Evolutionary conservation across 208 protist genomes (phyloP).

Genomic region (Trichomonas tenax): DNA sequence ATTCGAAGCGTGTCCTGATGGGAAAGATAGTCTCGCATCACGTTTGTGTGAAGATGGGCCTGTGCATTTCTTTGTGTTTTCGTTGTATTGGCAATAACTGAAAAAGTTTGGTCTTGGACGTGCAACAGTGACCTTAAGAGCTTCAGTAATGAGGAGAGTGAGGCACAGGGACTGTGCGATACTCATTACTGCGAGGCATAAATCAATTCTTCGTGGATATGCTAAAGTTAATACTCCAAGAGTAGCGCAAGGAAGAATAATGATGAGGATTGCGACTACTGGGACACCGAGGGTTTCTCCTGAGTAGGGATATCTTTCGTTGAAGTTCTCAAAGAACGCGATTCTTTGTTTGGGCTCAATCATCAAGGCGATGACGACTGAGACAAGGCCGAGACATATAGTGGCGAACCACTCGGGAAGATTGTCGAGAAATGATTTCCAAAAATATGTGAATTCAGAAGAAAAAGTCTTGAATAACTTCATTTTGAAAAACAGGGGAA

Average conservation of each 20-base stretch:
- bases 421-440: background rate
- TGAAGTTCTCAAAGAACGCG: background rate
- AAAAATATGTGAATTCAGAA: background rate
- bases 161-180: background rate
- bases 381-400: background rate
- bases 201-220: background rate
- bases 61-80: background rate
- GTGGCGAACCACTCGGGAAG: background rate
- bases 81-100: background rate
- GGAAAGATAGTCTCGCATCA: background rate
- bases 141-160: background rate
- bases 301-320: background rate
- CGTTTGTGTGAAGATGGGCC: background rate
- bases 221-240: background rate
- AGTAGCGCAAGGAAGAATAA: background rate
- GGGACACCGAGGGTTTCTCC: background rate
- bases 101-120: background rate
- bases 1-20: background rate
- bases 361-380: background rate
- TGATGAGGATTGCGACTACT: background rate
- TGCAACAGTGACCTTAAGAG: background rate
- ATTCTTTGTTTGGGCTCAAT: background rate
- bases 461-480: background rate
- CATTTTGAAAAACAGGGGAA: too few species aligned
- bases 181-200: background rate